These are phyloP conservation scores for Trichomonas tenax DNA, from an alignment of 208 protist genomes.

Conservation along the genomic window DNA sequence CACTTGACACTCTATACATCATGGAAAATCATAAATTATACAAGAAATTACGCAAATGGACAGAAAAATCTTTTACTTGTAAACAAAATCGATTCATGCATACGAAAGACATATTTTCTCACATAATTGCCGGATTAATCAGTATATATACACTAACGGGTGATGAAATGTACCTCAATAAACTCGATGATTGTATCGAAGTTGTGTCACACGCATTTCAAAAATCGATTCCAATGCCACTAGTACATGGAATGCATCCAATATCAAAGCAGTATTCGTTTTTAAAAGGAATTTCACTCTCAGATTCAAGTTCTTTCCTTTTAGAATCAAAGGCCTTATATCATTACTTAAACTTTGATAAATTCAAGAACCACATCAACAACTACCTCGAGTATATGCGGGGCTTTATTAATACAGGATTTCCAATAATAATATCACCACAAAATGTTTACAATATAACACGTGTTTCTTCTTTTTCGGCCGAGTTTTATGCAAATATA, in stretches of 20 bases:
- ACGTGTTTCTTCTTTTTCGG: neutral
- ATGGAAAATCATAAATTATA: neutral
- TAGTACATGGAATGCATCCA: neutral
- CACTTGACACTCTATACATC: neutral
- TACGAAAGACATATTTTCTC: neutral
- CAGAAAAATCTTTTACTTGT: neutral
- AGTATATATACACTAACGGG: constrained; percentile 47
- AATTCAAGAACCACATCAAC: neutral
- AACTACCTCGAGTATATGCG: neutral
- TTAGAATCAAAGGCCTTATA: neutral
- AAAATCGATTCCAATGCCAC: neutral
- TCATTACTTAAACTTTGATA: neutral
- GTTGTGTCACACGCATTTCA: neutral
- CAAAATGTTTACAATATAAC: neutral
- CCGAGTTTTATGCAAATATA: neutral
- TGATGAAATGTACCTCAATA: constrained; percentile 41
- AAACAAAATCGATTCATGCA: neutral
- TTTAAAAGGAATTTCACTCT: neutral
- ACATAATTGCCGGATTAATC: constrained; percentile 48
- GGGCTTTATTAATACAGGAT: neutral
- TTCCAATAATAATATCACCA: neutral
- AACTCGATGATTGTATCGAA: neutral
- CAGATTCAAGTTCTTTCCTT: neutral
- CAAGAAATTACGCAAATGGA: neutral
- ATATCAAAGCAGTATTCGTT: neutral